phyloP scores from a whole-genome alignment of 2,329 filamentous ascomycete genomes.

The Diaporthe vaccinii region DNA sequence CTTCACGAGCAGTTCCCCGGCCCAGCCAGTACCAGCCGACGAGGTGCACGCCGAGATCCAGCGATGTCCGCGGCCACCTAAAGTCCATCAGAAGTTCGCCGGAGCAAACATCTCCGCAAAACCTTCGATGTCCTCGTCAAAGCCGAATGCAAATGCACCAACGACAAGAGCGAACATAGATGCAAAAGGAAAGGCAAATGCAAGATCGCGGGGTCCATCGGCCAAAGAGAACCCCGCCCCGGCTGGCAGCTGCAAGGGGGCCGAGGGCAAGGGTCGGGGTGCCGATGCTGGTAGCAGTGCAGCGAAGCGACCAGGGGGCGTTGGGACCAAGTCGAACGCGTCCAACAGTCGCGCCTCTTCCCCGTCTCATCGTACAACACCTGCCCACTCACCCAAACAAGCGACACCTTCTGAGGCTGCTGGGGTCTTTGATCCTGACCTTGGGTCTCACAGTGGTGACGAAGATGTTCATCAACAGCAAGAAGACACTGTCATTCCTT shows the following conservation, averaged over 20 bases:
- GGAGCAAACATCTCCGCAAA: background rate
- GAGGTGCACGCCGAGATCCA: background rate
- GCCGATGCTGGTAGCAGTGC: constrained; percentile 12
- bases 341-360: constrained; percentile 36
- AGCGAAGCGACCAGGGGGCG: background rate
- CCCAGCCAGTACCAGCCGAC: constrained; percentile 19
- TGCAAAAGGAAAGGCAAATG: background rate
- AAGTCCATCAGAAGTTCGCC: constrained; percentile 31
- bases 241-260: constrained; percentile 26
- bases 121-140: background rate
- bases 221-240: constrained; percentile 29
- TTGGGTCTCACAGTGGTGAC: background rate
- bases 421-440: background rate
- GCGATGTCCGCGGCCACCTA: constrained; percentile 27
- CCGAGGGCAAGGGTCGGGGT: constrained; percentile 11
- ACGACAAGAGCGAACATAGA: background rate
- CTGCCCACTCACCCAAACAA: background rate
- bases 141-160: background rate
- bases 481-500: background rate
- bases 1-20: constrained; percentile 37
- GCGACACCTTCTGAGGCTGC: background rate
- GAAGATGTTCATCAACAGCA: background rate
- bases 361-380: background rate
- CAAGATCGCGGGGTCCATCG: constrained; percentile 10
- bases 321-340: constrained; percentile 27